A percentile compares a stretch with the other conserved stretches of the same genome.
Conservation (phyloP, 2,329 filamentous ascomycete genomes). For the Colletotrichum destructivum region DNA sequence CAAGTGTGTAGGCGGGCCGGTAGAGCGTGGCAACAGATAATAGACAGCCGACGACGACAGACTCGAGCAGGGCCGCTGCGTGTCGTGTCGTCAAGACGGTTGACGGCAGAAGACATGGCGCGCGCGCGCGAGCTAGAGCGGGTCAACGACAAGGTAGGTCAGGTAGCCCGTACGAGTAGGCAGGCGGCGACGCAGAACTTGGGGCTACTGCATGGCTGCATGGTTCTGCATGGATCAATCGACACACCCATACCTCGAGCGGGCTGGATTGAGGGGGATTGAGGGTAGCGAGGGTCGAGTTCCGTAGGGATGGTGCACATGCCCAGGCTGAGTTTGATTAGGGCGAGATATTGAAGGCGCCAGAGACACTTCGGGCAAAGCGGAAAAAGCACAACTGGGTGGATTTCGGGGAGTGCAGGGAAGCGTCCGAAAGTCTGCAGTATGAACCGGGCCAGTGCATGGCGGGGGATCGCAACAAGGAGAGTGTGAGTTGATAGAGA, state of each 20-base stretch:
- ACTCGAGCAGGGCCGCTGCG: conserved; percentile 6
- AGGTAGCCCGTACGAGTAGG: neutral
- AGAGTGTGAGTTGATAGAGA: conserved; percentile 12
- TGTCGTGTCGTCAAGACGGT: conserved; percentile 21
- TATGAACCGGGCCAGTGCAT: conserved; percentile 12
- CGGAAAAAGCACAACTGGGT: conserved; percentile 30
- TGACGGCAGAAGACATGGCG: conserved; percentile 19
- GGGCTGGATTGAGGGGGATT: conserved; percentile 24
- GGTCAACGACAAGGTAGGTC: conserved; percentile 12
- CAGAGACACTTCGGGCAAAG: conserved; percentile 39
- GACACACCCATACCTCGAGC: conserved; percentile 12
- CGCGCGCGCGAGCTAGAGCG: conserved; percentile 15
- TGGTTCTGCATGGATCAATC: conserved; percentile 1
- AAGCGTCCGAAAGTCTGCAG: conserved; percentile 19
- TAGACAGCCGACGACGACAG: neutral
- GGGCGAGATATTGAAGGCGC: conserved; percentile 41
- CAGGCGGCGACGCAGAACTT: conserved; percentile 10
- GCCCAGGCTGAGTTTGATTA: conserved; percentile 34
- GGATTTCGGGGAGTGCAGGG: conserved; percentile 13
- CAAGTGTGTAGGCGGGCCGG: conserved; percentile 5
- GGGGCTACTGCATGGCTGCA: conserved; percentile 1
- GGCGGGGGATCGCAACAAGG: conserved; percentile 8
- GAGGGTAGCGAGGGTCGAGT: conserved; percentile 5
- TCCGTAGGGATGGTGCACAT: conserved; percentile 35
- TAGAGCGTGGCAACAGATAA: conserved; percentile 1